phyloP scores from a whole-genome alignment of 2,329 filamentous ascomycete genomes.

The Tolypocladium guangdongense region DNA sequence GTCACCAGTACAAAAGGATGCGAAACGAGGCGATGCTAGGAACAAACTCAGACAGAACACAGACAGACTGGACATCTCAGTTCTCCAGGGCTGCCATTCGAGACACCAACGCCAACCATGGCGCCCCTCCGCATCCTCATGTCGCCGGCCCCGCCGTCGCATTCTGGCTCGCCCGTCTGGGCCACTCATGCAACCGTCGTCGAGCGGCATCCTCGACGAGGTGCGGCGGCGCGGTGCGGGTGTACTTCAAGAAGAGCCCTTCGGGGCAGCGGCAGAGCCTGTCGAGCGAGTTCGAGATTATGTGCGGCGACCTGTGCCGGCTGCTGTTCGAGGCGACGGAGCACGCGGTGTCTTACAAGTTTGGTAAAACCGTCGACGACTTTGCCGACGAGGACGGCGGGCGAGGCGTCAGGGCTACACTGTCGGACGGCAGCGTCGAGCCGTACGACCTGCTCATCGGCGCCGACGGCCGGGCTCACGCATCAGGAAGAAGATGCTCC shows the following conservation, averaged over 20 bases:
- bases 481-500: slow-evolving; percentile 13
- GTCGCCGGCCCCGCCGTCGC: slow-evolving; percentile 30
- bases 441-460: slow-evolving; percentile 42
- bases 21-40: neutral
- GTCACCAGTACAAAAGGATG: neutral
- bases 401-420: slow-evolving; percentile 18
- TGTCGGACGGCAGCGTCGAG: slow-evolving; percentile 31
- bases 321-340: slow-evolving; percentile 34
- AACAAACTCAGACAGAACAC: neutral
- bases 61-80: no score
- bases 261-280: slow-evolving; percentile 32
- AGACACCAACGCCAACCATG: no score
- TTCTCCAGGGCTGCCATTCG: no score
- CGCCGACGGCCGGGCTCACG: slow-evolving; percentile 34
- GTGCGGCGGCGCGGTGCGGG: slow-evolving; percentile 24
- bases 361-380: slow-evolving; percentile 17
- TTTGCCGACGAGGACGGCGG: slow-evolving; percentile 17
- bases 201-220: slow-evolving; percentile 28
- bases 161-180: slow-evolving; percentile 26
- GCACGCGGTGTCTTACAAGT: slow-evolving; percentile 14
- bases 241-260: slow-evolving; percentile 27
- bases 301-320: slow-evolving; percentile 43
- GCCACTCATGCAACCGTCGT: slow-evolving; percentile 30
- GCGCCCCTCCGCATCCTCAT: slow-evolving; percentile 34
- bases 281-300: slow-evolving; percentile 48